phyloP scores from a whole-genome alignment of 2,329 filamentous ascomycete species.

The Colletotrichum sp. region DNA sequence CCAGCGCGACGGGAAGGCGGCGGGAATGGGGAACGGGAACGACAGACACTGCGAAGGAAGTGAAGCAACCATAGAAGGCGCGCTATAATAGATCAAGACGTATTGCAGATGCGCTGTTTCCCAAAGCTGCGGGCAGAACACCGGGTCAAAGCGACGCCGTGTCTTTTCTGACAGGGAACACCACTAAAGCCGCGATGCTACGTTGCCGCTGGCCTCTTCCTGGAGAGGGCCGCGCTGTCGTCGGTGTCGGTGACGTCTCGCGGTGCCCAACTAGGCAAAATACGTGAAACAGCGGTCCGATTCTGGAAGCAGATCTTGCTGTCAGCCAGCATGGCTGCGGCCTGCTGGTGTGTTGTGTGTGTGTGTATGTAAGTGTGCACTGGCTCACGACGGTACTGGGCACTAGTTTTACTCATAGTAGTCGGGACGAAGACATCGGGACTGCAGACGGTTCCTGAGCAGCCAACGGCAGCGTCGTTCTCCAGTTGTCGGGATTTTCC shows the following conservation, averaged over 20 bases:
- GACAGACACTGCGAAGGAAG: background rate
- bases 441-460: background rate
- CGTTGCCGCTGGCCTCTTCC: background rate
- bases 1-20: background rate
- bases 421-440: background rate
- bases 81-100: background rate
- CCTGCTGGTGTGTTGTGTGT: background rate
- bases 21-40: background rate
- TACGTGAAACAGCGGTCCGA: constrained; percentile 3
- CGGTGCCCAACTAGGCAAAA: background rate
- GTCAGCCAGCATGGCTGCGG: background rate
- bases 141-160: background rate
- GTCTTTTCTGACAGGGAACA: background rate
- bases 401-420: background rate
- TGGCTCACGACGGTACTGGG: background rate
- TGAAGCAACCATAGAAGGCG: background rate
- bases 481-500: background rate
- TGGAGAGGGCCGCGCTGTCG: background rate
- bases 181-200: background rate
- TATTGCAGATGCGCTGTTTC: background rate
- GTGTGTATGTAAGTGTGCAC: background rate
- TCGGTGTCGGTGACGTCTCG: background rate
- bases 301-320: background rate
- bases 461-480: background rate
- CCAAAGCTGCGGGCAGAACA: background rate